phyloP scores from a whole-genome alignment of 192 early-diverging fungal species.

The Umbelopsis isabellina region DNA sequence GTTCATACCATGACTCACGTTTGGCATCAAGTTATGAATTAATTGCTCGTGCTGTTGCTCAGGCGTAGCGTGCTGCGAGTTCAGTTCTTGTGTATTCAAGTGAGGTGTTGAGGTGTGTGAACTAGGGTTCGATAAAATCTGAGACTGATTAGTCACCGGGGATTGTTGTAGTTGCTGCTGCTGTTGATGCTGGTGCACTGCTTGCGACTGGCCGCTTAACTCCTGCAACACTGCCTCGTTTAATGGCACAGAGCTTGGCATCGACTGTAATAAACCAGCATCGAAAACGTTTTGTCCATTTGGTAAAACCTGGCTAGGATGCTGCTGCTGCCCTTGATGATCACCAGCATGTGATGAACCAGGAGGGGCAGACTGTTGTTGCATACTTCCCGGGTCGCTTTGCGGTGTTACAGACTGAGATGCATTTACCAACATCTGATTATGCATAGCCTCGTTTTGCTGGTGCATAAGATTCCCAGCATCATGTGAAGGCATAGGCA shows the following conservation, averaged over 20 bases:
- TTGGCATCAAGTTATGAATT: background rate
- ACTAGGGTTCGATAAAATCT: conserved; percentile 9
- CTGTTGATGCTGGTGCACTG: conserved; percentile 17
- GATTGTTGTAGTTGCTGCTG: conserved; percentile 22
- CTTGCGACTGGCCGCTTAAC: background rate
- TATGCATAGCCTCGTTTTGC: conserved; percentile 13
- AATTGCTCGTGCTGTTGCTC: conserved; percentile 21
- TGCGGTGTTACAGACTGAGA: conserved; percentile 1
- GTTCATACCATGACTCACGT: background rate
- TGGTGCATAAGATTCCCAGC: conserved; percentile 1
- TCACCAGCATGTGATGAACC: background rate
- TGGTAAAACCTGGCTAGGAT: background rate
- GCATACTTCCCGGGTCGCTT: background rate
- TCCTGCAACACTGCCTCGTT: conserved; percentile 11
- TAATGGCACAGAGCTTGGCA: conserved; percentile 1
- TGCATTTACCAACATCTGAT: background rate
- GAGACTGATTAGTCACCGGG: background rate
- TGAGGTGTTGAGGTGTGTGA: conserved; percentile 11
- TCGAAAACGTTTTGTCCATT: conserved; percentile 5
- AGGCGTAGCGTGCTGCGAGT: background rate
- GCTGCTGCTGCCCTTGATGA: conserved; percentile 14
- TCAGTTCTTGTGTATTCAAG: background rate
- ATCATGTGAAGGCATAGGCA: background rate
- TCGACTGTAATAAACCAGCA: background rate
- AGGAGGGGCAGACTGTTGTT: background rate